Evolutionary conservation across 352 stramenopile species (phyloP).

Genomic region (Phytopythium chamaehyphon): DNA sequence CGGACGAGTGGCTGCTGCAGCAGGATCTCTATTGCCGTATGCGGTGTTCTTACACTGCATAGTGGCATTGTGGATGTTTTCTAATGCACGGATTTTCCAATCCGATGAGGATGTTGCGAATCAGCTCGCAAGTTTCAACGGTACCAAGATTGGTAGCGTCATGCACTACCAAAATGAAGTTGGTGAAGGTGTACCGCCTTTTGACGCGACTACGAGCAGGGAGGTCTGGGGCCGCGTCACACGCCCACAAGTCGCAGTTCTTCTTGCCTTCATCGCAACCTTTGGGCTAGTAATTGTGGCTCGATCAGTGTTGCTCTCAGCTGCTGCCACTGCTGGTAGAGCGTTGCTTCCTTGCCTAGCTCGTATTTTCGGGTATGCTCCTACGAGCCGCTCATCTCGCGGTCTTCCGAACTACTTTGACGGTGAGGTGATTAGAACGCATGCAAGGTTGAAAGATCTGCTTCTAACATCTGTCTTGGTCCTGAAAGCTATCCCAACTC

Average conservation of each 20-base stretch:
- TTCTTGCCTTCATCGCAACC: slow-evolving; percentile 66
- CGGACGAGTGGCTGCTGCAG: slow-evolving; percentile 53
- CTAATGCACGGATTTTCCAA: slow-evolving; percentile 82
- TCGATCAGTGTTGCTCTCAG: slow-evolving; percentile 61
- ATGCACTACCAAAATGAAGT: slow-evolving; percentile 7
- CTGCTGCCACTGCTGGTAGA: slow-evolving; percentile 53
- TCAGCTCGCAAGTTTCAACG: slow-evolving; percentile 13
- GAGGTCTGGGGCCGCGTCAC: slow-evolving; percentile 61
- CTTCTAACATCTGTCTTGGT: not conserved
- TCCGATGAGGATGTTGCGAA: slow-evolving; percentile 25
- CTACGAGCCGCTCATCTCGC: slow-evolving; percentile 35
- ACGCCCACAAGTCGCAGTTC: slow-evolving; percentile 63
- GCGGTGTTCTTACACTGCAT: slow-evolving; percentile 71
- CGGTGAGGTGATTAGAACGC: slow-evolving; percentile 25
- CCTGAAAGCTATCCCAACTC: slow-evolving; percentile 46
- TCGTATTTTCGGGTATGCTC: slow-evolving; percentile 41
- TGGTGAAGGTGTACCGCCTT: slow-evolving; percentile 58
- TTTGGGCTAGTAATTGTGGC: slow-evolving; percentile 48
- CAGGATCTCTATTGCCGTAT: slow-evolving; percentile 62
- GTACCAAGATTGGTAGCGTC: not conserved
- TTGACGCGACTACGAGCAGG: slow-evolving; percentile 31
- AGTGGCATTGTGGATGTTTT: slow-evolving; percentile 85
- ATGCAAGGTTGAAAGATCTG: not conserved
- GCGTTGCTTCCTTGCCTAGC: slow-evolving; percentile 53
- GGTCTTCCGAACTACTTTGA: slow-evolving; percentile 85